Evolutionary conservation across 2,329 filamentous ascomycete genomes (phyloP).

Genomic region (Orbilia ellipsospora): DNA sequence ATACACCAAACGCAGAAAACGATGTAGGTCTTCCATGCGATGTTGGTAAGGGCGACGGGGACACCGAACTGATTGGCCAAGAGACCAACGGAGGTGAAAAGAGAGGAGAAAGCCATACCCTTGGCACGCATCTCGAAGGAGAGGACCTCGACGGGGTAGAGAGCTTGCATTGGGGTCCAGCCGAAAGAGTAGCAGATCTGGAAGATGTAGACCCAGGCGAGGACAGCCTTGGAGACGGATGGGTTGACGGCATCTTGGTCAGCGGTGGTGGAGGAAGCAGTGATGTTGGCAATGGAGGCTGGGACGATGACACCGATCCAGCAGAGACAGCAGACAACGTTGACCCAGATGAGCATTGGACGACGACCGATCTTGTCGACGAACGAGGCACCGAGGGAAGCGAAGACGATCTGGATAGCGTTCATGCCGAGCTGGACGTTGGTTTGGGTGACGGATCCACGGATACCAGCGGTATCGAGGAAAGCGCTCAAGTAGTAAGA

Average conservation of each 20-base stretch:
- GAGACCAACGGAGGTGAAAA: slow-evolving; percentile 64
- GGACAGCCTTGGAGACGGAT: slow-evolving; percentile 56
- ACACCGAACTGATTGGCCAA: slow-evolving; percentile 66
- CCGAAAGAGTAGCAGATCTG: slow-evolving; percentile 59
- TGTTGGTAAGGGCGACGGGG: slow-evolving; percentile 63
- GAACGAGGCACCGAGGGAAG: slow-evolving; percentile 59
- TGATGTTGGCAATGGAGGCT: slow-evolving; percentile 42
- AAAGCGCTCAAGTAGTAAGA: slow-evolving; percentile 63
- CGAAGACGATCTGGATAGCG: slow-evolving; percentile 56
- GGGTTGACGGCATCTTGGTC: slow-evolving; percentile 55
- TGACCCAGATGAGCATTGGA: slow-evolving; percentile 56
- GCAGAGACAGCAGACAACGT: slow-evolving; percentile 59
- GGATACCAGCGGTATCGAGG: slow-evolving; percentile 62
- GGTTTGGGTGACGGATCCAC: slow-evolving; percentile 61
- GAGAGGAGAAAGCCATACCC: slow-evolving; percentile 63
- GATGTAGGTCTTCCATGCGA: slow-evolving; percentile 61
- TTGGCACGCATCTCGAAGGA: slow-evolving; percentile 64
- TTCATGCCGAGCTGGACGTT: slow-evolving; percentile 61
- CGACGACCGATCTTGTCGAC: slow-evolving; percentile 61
- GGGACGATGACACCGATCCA: slow-evolving; percentile 60
- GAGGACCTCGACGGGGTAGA: slow-evolving; percentile 63
- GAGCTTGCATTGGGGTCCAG: slow-evolving; percentile 61
- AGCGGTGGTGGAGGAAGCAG: slow-evolving; percentile 60
- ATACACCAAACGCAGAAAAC: slow-evolving; percentile 56
- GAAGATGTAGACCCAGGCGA: slow-evolving; percentile 61